Evolutionary conservation across 2,329 filamentous ascomycete genomes (phyloP).

Genomic region (Rugonectria rugulosa): DNA sequence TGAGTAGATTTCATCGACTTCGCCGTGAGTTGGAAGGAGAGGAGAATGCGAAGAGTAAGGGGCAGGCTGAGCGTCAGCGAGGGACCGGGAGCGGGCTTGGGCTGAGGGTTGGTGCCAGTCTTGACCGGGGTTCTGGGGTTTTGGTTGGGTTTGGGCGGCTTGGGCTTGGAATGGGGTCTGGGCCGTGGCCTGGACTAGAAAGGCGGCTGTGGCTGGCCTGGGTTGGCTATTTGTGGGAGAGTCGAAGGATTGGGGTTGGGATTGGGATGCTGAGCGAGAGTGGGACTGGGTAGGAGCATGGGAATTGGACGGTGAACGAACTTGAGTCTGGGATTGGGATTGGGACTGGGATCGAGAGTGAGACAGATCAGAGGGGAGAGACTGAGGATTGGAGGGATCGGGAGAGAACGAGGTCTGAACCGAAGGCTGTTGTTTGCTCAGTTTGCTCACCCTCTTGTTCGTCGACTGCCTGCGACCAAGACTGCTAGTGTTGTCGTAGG

Average conservation of each 20-base stretch:
- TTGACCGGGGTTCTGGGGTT: constrained; percentile 27
- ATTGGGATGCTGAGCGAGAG: constrained; percentile 16
- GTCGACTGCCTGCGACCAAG: constrained; percentile 64
- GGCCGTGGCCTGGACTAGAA: constrained; percentile 26
- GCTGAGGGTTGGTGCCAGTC: constrained; percentile 30
- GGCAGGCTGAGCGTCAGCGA: constrained; percentile 26
- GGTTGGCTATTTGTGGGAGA: constrained; percentile 25
- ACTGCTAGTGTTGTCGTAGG: constrained; percentile 58
- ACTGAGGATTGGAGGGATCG: constrained; percentile 17
- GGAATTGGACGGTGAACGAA: constrained; percentile 5
- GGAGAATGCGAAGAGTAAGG: constrained; percentile 52
- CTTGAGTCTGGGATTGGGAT: constrained; percentile 13
- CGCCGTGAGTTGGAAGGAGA: constrained; percentile 54
- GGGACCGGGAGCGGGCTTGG: constrained; percentile 10
- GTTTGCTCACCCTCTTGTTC: constrained; percentile 65
- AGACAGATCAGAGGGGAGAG: constrained; percentile 23
- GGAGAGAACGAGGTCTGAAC: constrained; percentile 51
- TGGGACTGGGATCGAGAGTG: constrained; percentile 24
- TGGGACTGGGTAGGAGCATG: constrained; percentile 22
- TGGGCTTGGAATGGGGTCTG: constrained; percentile 33
- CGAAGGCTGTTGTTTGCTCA: constrained; percentile 41
- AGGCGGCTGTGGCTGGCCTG: constrained; percentile 29
- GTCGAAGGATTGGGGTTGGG: constrained; percentile 19
- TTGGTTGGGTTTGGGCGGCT: constrained; percentile 32
- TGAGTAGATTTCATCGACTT: constrained; percentile 48